Percentiles rank a stretch among this genome's conserved stretches.
Conservation (phyloP, 192 early-diverging fungal genomes). For the Coemansia sp. region DNA sequence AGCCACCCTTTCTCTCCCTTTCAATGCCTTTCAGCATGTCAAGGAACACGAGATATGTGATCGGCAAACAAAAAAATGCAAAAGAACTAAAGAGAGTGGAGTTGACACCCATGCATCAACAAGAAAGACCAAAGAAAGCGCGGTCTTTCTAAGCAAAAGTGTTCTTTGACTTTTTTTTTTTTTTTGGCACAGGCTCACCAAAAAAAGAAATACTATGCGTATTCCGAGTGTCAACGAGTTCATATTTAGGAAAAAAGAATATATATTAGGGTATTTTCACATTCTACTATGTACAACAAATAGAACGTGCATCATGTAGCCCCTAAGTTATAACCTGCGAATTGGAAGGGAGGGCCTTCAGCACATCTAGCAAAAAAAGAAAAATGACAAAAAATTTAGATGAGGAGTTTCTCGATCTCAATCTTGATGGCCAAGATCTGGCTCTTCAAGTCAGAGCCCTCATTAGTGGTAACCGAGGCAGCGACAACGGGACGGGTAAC, state of each 20-base stretch:
- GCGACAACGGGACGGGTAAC: conserved; percentile 94
- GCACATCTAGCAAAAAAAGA: conserved; percentile 22
- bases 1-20: neutral
- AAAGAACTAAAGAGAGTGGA: neutral
- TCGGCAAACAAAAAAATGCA: neutral
- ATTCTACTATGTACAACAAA: conserved; percentile 48
- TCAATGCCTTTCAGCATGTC: neutral
- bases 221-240: neutral
- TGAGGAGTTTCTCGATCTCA: conserved; percentile 85
- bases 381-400: conserved; percentile 18
- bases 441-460: conserved; percentile 91
- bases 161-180: neutral
- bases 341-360: conserved; percentile 25
- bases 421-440: conserved; percentile 90
- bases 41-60: neutral
- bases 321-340: conserved; percentile 14
- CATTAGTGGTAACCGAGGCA: conserved; percentile 95
- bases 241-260: neutral
- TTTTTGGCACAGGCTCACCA: too few species aligned
- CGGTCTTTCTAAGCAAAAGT: neutral
- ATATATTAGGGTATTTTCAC: conserved; percentile 11
- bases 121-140: neutral
- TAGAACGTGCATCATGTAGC: conserved; percentile 53
- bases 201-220: neutral
- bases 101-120: neutral